Evolutionary conservation across 208 protist species (phyloP), one percentile per base, ranked within the genome.

Genomic region (Jaenimonas drosophilae): DNA sequence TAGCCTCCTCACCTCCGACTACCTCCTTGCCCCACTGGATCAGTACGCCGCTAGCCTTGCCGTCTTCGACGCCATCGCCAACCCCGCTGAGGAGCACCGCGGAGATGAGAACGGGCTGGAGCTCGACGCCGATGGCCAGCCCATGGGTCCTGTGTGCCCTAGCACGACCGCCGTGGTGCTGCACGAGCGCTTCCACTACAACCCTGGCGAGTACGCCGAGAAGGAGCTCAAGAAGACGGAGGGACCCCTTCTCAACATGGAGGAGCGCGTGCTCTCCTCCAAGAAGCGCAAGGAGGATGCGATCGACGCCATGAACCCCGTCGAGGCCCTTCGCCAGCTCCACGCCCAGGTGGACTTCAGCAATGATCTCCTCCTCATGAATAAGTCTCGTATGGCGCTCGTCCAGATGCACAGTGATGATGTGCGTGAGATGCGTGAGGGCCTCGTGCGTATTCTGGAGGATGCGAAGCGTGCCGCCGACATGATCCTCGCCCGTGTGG

Each of bases 301-400:
- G 14, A 76, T 91, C 25, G 74, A 87, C 33, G 44, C 58, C 3
- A 56, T 47, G 24, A 45, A 78, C 30, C 74, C 75, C 11, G 62
- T 63, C 42, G 71, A 71, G 0, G 76, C 77, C 2, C 63, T 91
- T 31, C 64, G 65, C 33, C 66, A 62, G 53, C 60, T 87, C 14
- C 73, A 76, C 57, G 61, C 70, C 0, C 75, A 91, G 65, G 72
- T 86, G n/a, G 76, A 90, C 64, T 66, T 85, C 50, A 78, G 67
- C 5, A 90, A 90, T 52, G 81, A 90, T 41, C 25, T 90, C 32
- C 57, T 90, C 41, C 61, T 87, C 14, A 66, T 86, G 44, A 87
- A 90, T 61, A 83, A 82, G 60, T 76, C 81, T 0, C 81, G 81
- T 38, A 70, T 90, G 57, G 53, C 59, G 20, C 63, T 87, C 42